A percentile compares a stretch with the other conserved stretches of the same genome.
Conservation (phyloP, 306 rosid species). For the Trifolium dubium region DNA sequence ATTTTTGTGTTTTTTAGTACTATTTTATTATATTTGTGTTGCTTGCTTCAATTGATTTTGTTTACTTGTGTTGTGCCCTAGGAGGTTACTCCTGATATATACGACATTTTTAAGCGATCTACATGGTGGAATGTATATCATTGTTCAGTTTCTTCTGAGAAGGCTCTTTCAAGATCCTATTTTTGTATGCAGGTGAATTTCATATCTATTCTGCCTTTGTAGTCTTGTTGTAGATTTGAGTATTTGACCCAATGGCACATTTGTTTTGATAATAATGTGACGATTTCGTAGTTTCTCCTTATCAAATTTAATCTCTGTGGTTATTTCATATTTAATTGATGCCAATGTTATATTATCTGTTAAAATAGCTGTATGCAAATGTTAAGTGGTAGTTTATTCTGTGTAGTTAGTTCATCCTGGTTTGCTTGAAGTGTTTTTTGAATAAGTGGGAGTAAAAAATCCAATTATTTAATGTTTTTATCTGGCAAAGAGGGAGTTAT, state of each 20-base stretch:
- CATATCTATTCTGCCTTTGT: background rate
- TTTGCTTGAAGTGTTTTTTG: conserved; percentile 11
- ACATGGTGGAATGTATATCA: conserved; percentile 57
- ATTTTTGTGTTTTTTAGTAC: background rate
- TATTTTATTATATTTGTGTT: background rate
- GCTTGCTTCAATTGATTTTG: conserved; percentile 12
- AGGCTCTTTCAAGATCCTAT: conserved; percentile 47
- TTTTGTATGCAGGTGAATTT: conserved; percentile 60
- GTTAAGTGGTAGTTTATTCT: background rate
- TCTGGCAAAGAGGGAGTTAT: conserved; percentile 15
- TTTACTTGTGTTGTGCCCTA: conserved; percentile 11
- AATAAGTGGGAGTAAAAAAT: no score
- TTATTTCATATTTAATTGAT: conserved; percentile 8
- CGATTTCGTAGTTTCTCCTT: conserved; percentile 11
- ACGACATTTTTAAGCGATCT: conserved; percentile 54
- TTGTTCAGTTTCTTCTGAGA: conserved; percentile 52
- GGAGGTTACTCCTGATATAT: conserved; percentile 62
- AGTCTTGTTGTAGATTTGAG: no score
- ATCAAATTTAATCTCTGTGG: background rate
- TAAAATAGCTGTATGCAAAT: conserved; percentile 5
- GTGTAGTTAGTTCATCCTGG: background rate
- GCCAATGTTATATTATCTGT: conserved; percentile 2
- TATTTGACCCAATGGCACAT: background rate
- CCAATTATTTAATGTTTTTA: background rate
- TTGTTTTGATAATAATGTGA: conserved; percentile 10